Percentiles rank a stretch among this genome's conserved stretches.
Evolutionary conservation across 805 yeast genomes (phyloP).

Genomic region (Myxozyma geophila): DNA sequence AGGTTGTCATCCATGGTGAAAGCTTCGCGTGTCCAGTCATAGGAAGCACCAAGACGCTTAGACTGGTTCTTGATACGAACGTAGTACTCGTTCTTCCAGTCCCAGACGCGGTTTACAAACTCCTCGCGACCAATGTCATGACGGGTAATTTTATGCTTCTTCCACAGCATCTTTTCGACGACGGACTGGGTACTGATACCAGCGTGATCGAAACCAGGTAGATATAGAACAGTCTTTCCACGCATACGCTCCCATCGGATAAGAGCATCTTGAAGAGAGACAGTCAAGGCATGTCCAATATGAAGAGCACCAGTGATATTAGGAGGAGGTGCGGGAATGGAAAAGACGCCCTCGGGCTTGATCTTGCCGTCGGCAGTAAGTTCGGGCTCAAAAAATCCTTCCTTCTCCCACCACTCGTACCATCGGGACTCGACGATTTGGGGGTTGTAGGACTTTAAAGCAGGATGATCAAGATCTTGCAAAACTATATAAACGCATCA

Average conservation of each 20-base stretch:
- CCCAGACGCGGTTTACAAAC: conserved; percentile 90
- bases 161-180: conserved; percentile 95
- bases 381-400: conserved; percentile 88
- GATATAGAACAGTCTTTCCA: conserved; percentile 88
- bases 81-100: conserved; percentile 96
- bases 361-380: conserved; percentile 71
- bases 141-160: conserved; percentile 82
- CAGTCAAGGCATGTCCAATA: conserved; percentile 97
- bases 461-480: conserved; percentile 85
- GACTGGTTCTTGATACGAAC: conserved; percentile 81
- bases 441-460: conserved; percentile 93
- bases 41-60: conserved; percentile 89
- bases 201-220: conserved; percentile 98
- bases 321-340: conserved; percentile 99
- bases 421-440: conserved; percentile 92
- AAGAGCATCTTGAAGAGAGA: conserved; percentile 90
- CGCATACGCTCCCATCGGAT: conserved; percentile 95
- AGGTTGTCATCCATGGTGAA: conserved; percentile 85
- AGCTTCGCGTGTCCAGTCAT: conserved; percentile 94
- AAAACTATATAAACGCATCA: conserved; percentile 48
- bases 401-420: conserved; percentile 96
- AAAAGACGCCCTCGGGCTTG: conserved; percentile 82
- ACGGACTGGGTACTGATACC: conserved; percentile 99
- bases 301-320: conserved; percentile 98
- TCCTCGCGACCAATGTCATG: conserved; percentile 94